A percentile compares a stretch with the other conserved stretches of the same genome.
Conservation (phyloP, 2,329 filamentous ascomycete genomes). For the Colletotrichum zoysiae region DNA sequence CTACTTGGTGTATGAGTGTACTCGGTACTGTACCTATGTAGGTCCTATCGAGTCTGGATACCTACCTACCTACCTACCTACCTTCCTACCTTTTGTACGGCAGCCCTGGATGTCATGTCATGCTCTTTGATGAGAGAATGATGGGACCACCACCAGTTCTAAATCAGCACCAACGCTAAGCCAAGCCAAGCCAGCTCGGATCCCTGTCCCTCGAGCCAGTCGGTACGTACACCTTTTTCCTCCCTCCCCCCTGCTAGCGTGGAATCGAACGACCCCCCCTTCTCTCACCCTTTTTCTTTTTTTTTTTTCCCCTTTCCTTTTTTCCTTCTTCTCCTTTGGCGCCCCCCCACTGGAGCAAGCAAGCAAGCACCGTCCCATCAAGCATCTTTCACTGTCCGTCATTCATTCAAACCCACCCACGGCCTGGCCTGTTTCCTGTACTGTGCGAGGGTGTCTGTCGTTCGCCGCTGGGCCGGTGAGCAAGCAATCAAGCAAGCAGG, state of each 20-base stretch:
- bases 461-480: slow-evolving; percentile 4
- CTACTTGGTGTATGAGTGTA: no score
- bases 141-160: slow-evolving; percentile 39
- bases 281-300: slow-evolving; percentile 13
- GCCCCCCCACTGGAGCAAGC: neutral
- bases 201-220: slow-evolving; percentile 23
- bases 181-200: slow-evolving; percentile 2
- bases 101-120: neutral
- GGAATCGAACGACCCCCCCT: neutral
- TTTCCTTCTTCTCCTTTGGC: neutral
- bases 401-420: slow-evolving; percentile 1
- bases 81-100: no score
- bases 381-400: slow-evolving; percentile 35
- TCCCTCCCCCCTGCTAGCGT: slow-evolving; percentile 29
- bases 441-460: slow-evolving; percentile 5
- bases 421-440: slow-evolving; percentile 13
- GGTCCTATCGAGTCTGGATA: slow-evolving; percentile 1
- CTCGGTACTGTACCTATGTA: no score
- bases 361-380: slow-evolving; percentile 22
- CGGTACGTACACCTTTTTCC: neutral
- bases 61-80: no score
- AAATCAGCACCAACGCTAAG: slow-evolving; percentile 38
- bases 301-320: neutral
- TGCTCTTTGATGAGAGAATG: slow-evolving; percentile 35
- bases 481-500: neutral